Evolutionary conservation across 106 monocot species (phyloP).

Genomic region (Triglochin maritima): DNA sequence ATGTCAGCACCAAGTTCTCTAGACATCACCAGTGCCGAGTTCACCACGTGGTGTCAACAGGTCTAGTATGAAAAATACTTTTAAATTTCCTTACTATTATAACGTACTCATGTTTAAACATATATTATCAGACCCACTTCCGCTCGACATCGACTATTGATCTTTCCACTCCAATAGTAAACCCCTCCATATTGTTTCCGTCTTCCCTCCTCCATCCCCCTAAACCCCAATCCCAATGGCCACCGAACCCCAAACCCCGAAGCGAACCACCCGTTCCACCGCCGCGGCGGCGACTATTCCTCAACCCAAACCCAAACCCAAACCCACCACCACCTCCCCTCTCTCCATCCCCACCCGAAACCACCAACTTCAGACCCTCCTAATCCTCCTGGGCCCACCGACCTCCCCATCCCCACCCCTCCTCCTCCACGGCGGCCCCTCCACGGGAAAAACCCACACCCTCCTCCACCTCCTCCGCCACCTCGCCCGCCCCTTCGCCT

Average conservation of each 20-base stretch:
- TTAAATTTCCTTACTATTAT: too few species aligned
- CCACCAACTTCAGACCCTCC: slow-evolving; percentile 21
- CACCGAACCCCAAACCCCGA: neutral
- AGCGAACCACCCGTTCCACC: slow-evolving; percentile 10
- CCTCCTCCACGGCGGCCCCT: slow-evolving; percentile 57
- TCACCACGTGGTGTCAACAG: too few species aligned
- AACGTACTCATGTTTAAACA: too few species aligned
- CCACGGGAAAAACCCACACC: slow-evolving; percentile 66
- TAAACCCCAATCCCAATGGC: neutral
- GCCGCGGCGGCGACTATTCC: neutral
- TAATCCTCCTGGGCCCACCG: slow-evolving; percentile 29
- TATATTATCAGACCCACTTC: too few species aligned
- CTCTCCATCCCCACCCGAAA: slow-evolving; percentile 5
- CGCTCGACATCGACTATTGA: too few species aligned
- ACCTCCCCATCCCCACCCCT: slow-evolving; percentile 59
- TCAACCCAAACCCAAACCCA: neutral
- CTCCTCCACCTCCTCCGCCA: slow-evolving; percentile 49
- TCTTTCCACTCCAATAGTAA: too few species aligned
- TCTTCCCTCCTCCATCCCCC: too few species aligned
- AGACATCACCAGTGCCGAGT: too few species aligned
- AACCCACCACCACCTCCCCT: neutral
- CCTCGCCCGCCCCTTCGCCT: slow-evolving; percentile 53
- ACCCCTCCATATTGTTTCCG: too few species aligned
- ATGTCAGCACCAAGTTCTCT: too few species aligned
- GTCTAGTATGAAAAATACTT: too few species aligned